These are phyloP conservation scores for Niebla homalea DNA, from an alignment of 495 filamentous ascomycete species.

Conservation along the genomic window DNA sequence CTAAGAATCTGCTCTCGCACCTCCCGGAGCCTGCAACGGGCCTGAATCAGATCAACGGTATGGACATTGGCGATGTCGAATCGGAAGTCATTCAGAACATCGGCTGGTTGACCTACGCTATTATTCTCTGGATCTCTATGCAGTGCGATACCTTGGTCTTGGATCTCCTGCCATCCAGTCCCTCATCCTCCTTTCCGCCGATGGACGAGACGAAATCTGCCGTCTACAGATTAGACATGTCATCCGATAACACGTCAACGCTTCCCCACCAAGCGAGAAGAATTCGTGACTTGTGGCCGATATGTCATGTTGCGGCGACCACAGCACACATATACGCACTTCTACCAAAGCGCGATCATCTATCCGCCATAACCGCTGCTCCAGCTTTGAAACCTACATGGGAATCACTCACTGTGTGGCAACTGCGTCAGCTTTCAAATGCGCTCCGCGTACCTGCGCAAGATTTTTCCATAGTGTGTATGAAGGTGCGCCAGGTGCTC, in stretches of 20 bases:
- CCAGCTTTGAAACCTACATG: not conserved
- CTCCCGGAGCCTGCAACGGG: constrained; percentile 5
- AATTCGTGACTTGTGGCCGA: constrained; percentile 14
- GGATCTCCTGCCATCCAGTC: constrained; percentile 5
- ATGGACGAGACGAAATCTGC: constrained; percentile 10
- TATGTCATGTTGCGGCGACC: constrained; percentile 14
- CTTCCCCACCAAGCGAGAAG: constrained; percentile 10
- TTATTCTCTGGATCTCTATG: constrained; percentile 15
- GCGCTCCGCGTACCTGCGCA: constrained; percentile 1
- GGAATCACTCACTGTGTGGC: constrained; percentile 6
- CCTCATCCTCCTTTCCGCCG: constrained; percentile 10
- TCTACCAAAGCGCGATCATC: no score
- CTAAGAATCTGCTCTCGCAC: constrained; percentile 9
- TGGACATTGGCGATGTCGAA: constrained; percentile 16
- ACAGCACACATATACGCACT: constrained; percentile 14
- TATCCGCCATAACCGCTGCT: constrained; percentile 5
- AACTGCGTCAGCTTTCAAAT: constrained; percentile 6
- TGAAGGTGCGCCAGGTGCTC: constrained; percentile 9
- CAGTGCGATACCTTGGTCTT: constrained; percentile 13
- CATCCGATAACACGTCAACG: constrained; percentile 15
- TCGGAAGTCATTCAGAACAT: constrained; percentile 13
- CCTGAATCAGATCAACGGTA: constrained; percentile 13
- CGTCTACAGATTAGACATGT: constrained; percentile 8
- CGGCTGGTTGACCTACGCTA: constrained; percentile 14
- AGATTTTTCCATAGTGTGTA: constrained; percentile 8